These are phyloP conservation scores for Fistulifera pelliculosa DNA, from an alignment of 108 stramenopile species.

Conservation along the genomic window DNA sequence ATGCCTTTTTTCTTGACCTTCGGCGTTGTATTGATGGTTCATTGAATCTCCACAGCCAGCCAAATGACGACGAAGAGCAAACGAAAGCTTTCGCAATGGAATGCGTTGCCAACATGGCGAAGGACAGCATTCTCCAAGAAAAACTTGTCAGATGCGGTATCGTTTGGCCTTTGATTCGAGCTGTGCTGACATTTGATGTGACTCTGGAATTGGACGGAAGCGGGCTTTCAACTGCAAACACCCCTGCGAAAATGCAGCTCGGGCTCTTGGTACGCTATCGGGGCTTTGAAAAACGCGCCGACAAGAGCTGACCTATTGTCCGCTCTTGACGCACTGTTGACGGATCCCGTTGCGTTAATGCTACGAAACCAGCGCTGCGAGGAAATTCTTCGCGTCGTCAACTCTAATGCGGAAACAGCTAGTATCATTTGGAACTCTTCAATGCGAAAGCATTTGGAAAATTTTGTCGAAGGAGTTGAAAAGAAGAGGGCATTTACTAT, in stretches of 20 bases:
- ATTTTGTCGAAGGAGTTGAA: conserved; percentile 29
- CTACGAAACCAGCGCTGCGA: conserved; percentile 47
- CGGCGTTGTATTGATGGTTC: conserved; percentile 36
- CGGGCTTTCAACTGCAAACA: conserved; percentile 16
- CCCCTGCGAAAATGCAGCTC: conserved; percentile 42
- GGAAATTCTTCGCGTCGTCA: conserved; percentile 48
- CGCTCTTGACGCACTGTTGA: conserved; percentile 40
- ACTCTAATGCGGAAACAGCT: conserved; percentile 52
- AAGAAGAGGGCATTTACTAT: conserved; percentile 17
- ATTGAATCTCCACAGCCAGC: conserved; percentile 7
- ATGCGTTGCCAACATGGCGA: conserved; percentile 44
- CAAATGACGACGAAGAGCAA: conserved; percentile 10
- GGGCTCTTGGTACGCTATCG: conserved; percentile 60
- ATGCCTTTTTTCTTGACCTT: conserved; percentile 12
- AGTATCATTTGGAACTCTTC: conserved; percentile 56
- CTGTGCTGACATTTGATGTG: conserved; percentile 49
- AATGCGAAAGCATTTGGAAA: conserved; percentile 58
- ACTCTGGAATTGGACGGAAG: conserved; percentile 31
- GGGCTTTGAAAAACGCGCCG: conserved; percentile 45
- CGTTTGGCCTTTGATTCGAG: conserved; percentile 48
- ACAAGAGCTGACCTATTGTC: conserved; percentile 24
- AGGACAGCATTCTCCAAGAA: conserved; percentile 29
- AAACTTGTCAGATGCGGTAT: conserved; percentile 42
- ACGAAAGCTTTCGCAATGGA: conserved; percentile 56
- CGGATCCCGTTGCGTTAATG: conserved; percentile 43